Base-by-base conservation (phyloP, 805 yeast genomes). In the Citeromyces matritensis region DNA sequence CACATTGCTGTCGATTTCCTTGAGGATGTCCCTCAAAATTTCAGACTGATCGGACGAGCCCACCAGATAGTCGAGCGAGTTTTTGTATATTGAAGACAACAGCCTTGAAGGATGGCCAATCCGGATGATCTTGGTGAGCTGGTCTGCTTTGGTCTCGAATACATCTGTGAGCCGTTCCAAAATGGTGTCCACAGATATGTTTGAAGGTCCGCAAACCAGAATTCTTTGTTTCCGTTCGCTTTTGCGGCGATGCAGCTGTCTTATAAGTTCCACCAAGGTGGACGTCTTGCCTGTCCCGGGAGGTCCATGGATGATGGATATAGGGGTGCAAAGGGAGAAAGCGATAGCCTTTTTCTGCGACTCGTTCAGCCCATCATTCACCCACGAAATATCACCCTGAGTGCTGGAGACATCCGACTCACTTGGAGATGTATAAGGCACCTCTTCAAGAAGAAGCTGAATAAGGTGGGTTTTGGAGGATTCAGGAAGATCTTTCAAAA, bases 71-170 rank as follows among this genome's bases (percentile, higher is more conserved):
- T 86, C 95, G 15, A 86, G 52, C 1, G 94, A 82, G 48, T 84
- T 94, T 14, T 66, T 59, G 23, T 75, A 51, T 34, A 73, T 77
- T 0, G 63, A 43, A 1, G 67, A 65, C 11, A 84, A 49, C 9
- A 88, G 58, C 35, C 96, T 65, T 1, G 96, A 94, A 0, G 97
- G 97, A 49, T 91, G 96, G 0, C 97, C 98, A 24, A 88, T 65
- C 44, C 98, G 63, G 8, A 88, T 58, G n/a, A 91, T 51, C 31
- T 45, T 43, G 6, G 43, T 27, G 11, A 12, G 23, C 8, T 15
- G 21, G 6, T 21, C 25, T 7, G 31, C 32, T 35, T 69, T 45
- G 26, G 59, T 51, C 1, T 59, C 59, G 26, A 62, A 45, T 26
- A 60, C 52, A 19, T 51, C 50, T 26, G 62, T 51, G 14, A 88